These are phyloP conservation scores for Lactarius pseudohatsudake DNA, from an alignment of 768 basidiomycete genomes.

Conservation along the genomic window DNA sequence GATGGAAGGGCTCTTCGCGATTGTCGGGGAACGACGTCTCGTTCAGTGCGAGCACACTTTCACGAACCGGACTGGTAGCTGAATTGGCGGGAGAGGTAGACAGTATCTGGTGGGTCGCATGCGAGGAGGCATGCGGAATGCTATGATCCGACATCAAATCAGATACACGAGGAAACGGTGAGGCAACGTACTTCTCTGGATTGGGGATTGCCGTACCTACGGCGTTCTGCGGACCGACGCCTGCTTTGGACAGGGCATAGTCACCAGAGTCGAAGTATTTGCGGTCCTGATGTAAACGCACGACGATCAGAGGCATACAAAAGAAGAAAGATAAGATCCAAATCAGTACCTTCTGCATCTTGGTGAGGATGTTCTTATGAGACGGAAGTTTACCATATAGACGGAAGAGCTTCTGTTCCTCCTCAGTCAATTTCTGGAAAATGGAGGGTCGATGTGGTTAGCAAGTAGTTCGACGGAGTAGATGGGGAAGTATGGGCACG, in stretches of 20 bases:
- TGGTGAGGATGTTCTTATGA: constrained; percentile 89
- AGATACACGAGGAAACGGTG: constrained; percentile 20
- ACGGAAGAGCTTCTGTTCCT: constrained; percentile 92
- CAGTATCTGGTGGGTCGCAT: constrained; percentile 40
- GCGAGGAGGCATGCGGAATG: constrained; percentile 86
- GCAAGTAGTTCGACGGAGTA: background rate
- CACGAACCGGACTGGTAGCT: constrained; percentile 29
- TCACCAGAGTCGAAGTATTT: constrained; percentile 99
- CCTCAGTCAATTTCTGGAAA: constrained; percentile 70
- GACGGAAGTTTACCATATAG: constrained; percentile 94
- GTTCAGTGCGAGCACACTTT: constrained; percentile 24
- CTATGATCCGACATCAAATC: constrained; percentile 41
- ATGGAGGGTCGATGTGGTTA: constrained; percentile 4
- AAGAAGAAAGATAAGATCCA: constrained; percentile 12
- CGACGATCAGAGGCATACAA: constrained; percentile 22
- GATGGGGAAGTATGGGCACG: background rate
- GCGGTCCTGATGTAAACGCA: constrained; percentile 65
- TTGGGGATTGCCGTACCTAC: constrained; percentile 98
- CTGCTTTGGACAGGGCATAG: constrained; percentile 95
- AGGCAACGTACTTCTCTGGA: constrained; percentile 80
- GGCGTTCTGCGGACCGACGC: constrained; percentile 79
- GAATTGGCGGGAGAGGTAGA: constrained; percentile 26
- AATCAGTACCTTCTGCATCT: constrained; percentile 86
- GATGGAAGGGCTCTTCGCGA: constrained; percentile 15
- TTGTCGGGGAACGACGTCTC: constrained; percentile 15